Evolutionary conservation across 495 filamentous ascomycete species (phyloP), one percentile per base, ranked within the genome.

Genomic region (Lophiotrema nucula): DNA sequence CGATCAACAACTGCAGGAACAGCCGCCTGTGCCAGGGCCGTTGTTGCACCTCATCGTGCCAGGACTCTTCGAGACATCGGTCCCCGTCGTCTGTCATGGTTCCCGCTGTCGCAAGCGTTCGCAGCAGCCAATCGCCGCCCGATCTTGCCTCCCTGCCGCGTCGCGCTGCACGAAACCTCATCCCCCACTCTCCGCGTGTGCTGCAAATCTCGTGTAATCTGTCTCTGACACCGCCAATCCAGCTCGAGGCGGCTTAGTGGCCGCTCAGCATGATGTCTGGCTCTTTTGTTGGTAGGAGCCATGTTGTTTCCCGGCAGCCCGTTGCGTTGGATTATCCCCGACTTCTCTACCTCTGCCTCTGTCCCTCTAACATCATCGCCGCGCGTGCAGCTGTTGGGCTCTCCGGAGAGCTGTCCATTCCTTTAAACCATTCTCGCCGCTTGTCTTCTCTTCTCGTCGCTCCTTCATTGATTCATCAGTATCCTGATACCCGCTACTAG

Each of bases 371-470:
- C 49, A 49, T 51, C 21, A 50, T 57, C 21, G 44, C 50, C 51
- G 57, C 69, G 45, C 63, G 57, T 61, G 43, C 53, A 50, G 38
- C 25, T n/a, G 47, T 53, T 63, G 65, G 75, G 11, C 65, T 73
- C 74, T 79, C 74, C 72, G 75, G 77, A 78, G 79, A 73, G 73
- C 73, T 65, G 70, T 78, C 73, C 76, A 65, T 70, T 76, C 73
- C 41, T 75, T 79, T 70, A 28, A 21, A 22, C n/a, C 50, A 18
- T 46, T 56, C 21, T 22, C 50, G 22, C 23, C 41, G 35, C 50
- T 44, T 56, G 22, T 22, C 50, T 26, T 26, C 41, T 41, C 50
- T 44, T 63, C 53, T 43, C 26, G 47, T 26, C 53, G 26, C 44
- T 62, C 58, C 53, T 68, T 47, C 31, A 44, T 52, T 47, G 22